phyloP scores from a whole-genome alignment of 208 protist species.

The Leishmania braziliensis region DNA sequence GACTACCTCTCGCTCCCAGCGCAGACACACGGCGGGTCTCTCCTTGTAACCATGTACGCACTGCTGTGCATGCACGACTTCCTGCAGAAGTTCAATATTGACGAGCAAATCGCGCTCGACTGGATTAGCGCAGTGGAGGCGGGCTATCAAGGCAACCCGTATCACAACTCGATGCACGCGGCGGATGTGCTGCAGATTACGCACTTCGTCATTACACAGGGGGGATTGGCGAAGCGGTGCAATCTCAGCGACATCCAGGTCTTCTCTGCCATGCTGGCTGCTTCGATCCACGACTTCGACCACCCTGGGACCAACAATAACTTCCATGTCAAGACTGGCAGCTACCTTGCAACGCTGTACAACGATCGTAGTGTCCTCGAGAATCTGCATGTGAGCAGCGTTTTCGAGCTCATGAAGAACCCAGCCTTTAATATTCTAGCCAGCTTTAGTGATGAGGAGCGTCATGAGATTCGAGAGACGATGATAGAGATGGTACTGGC shows the following conservation, averaged over 20 bases:
- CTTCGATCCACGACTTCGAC: slow-evolving; percentile 96
- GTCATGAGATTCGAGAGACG: slow-evolving; percentile 83
- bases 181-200: slow-evolving; percentile 91
- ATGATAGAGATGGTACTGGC: slow-evolving; percentile 94
- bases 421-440: slow-evolving; percentile 82
- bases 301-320: slow-evolving; percentile 97
- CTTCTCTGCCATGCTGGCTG: slow-evolving; percentile 89
- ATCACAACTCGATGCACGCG: slow-evolving; percentile 95
- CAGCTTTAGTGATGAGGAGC: slow-evolving; percentile 76
- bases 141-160: slow-evolving; percentile 92
- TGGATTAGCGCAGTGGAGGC: slow-evolving; percentile 90
- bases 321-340: slow-evolving; percentile 90
- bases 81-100: slow-evolving; percentile 90
- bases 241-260: slow-evolving; percentile 83
- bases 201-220: slow-evolving; percentile 83
- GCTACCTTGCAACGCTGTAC: slow-evolving; percentile 91
- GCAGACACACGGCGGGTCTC: slow-evolving; percentile 71
- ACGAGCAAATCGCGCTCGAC: slow-evolving; percentile 88
- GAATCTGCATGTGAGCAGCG: slow-evolving; percentile 91
- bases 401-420: slow-evolving; percentile 93
- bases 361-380: slow-evolving; percentile 97
- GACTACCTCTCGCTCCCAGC: slow-evolving; percentile 62
- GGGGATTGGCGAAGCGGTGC: slow-evolving; percentile 72
- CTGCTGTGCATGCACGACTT: slow-evolving; percentile 86
- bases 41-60: slow-evolving; percentile 90